A percentile compares a stretch with the other conserved stretches of the same genome.
These are phyloP conservation scores for Aspergillus sp. DNA, from an alignment of 2,329 filamentous ascomycete species.

Conservation along the genomic window DNA sequence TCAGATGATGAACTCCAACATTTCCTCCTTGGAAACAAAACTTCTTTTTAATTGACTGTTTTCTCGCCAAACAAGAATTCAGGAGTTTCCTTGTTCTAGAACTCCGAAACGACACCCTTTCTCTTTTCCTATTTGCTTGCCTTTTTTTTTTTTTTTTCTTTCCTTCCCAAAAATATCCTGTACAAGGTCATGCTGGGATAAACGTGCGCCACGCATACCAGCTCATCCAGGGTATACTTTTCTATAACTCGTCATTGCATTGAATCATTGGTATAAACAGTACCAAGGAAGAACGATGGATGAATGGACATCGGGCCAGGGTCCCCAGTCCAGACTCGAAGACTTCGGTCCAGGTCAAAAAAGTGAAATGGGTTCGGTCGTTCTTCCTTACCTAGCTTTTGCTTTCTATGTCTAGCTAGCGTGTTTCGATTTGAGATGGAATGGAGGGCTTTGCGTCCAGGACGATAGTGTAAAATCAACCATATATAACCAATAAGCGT, in stretches of 20 bases:
- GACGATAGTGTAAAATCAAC: neutral
- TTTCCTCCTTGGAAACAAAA: neutral
- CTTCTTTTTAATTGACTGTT: neutral
- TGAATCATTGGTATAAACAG: conserved; percentile 16
- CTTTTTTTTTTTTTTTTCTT: neutral
- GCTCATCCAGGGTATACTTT: neutral
- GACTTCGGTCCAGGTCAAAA: neutral
- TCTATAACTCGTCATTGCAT: conserved; percentile 6
- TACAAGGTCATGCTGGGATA: neutral
- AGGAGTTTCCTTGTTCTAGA: neutral
- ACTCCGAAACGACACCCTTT: neutral
- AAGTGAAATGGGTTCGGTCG: neutral
- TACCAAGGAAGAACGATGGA: neutral
- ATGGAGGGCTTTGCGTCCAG: neutral
- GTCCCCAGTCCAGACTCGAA: no score
- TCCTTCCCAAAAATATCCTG: neutral
- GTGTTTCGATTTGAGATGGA: neutral
- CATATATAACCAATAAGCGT: neutral
- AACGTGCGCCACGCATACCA: neutral
- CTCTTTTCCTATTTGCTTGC: conserved; percentile 8
- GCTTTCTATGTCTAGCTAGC: neutral
- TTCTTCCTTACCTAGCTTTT: neutral
- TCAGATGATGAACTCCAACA: conserved; percentile 7
- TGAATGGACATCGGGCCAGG: neutral
- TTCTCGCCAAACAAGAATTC: neutral